phyloP scores from a whole-genome alignment of 495 filamentous ascomycete genomes.

The Aspergillus sparsus region DNA sequence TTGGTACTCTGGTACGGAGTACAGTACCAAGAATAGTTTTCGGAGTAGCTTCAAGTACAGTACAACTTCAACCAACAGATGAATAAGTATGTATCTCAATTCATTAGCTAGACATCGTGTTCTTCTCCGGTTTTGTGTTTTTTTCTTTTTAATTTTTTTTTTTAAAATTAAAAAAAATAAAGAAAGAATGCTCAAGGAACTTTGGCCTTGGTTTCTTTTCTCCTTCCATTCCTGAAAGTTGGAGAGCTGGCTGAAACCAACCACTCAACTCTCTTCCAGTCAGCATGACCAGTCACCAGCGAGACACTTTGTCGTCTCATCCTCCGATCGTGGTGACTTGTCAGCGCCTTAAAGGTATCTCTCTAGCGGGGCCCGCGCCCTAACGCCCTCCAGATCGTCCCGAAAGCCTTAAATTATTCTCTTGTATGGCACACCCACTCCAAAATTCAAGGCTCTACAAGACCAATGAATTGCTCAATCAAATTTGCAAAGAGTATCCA shows the following conservation, averaged over 20 bases:
- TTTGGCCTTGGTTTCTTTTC: background rate
- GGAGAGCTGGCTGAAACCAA: background rate
- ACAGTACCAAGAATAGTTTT: too few relatives aligned
- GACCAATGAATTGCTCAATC: slow-evolving; percentile 18
- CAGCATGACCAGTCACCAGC: slow-evolving; percentile 21
- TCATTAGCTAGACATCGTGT: too few relatives aligned
- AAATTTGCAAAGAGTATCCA: slow-evolving; percentile 15
- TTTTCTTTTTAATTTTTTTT: too few relatives aligned
- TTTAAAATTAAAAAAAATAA: too few relatives aligned
- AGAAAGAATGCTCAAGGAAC: background rate
- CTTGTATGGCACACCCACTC: slow-evolving; percentile 19
- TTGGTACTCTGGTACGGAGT: too few relatives aligned
- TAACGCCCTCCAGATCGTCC: slow-evolving; percentile 33
- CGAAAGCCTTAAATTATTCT: slow-evolving; percentile 25
- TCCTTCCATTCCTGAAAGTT: background rate
- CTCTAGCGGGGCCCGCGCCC: slow-evolving; percentile 22
- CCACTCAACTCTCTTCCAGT: slow-evolving; percentile 7
- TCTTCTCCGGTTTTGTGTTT: too few relatives aligned
- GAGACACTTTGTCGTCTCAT: background rate
- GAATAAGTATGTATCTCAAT: too few relatives aligned
- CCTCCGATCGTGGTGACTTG: slow-evolving; percentile 25
- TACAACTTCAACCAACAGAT: too few relatives aligned
- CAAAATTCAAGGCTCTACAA: slow-evolving; percentile 1
- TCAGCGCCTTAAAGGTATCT: slow-evolving; percentile 14
- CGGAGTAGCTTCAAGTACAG: too few relatives aligned